Base-by-base conservation (phyloP, 176 grass and related monocot species). In the Oropetium thomaeum region DNA sequence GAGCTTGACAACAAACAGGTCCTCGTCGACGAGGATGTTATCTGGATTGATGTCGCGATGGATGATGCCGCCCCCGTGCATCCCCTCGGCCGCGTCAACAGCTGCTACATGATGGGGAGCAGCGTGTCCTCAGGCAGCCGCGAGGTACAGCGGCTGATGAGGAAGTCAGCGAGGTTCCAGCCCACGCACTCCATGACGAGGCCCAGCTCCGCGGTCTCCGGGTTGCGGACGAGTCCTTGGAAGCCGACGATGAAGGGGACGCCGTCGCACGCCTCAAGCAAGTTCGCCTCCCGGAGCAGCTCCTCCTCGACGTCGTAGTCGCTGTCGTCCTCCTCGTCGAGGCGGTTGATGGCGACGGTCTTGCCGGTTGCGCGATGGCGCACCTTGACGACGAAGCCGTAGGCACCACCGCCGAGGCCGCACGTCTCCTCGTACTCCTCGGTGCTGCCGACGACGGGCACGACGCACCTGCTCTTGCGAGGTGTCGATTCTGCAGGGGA, bases 111-210 rank as follows among this genome's bases (percentile, higher is more conserved):
- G 30, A 63, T 32, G 3, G 33, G 28, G 54, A 66, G 45, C 63
- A 76, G 31, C 16, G 57, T 35, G 22, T 62, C 3, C 74, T 82
- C 79, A 30, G 68, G 44, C 23, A 72, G 75, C 19, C 26, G 72
- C 23, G 7, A 8, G 28, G 20, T 4, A 26, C 65, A 22, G 33
- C 39, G 58, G 22, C 15, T 5, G 13, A 1, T 0, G 27, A 87
- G 60, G 62, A 78, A 58, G 8, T 5, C n/a, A n/a, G 27, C 4
- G 64, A 87, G 29, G 68, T 33, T 74, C 1, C 35, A 57, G 4
- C 66, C 77, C n/a, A 71, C 73, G n/a, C 62, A 87, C 44, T 87
- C 85, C 85, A 82, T 81, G 43, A 75, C 62, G 23, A 86, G 70
- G 79, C 54, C 9, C 39, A 81, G 42, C 7, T 75, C 67, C 12